phyloP scores from a whole-genome alignment of 352 stramenopile genomes.

The Pythium sp. region DNA sequence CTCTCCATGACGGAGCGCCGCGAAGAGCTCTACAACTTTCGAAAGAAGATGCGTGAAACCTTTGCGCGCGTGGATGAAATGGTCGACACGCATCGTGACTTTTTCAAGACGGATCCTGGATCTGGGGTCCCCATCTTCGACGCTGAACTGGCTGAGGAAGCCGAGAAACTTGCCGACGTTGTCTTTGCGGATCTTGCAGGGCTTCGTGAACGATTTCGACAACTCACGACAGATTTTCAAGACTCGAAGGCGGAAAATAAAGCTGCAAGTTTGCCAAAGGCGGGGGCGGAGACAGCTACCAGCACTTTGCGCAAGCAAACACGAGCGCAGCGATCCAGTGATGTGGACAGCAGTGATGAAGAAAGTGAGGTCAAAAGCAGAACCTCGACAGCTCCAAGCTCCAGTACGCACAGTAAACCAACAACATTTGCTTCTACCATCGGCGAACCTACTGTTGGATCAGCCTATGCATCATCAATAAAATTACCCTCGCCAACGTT shows the following conservation, averaged over 20 bases:
- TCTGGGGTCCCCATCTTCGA: conserved; percentile 36
- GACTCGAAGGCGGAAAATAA: neutral
- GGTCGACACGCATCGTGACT: conserved; percentile 54
- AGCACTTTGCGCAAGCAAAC: neutral
- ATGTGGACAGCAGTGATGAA: neutral
- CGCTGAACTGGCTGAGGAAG: conserved; percentile 22
- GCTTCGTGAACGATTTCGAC: conserved; percentile 38
- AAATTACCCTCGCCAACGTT: neutral
- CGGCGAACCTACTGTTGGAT: neutral
- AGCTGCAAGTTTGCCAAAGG: neutral
- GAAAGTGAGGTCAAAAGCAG: neutral
- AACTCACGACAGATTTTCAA: conserved; percentile 28
- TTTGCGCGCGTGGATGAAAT: conserved; percentile 64
- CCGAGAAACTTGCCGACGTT: conserved; percentile 28
- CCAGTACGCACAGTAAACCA: neutral
- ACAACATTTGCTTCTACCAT: neutral
- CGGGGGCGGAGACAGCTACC: neutral
- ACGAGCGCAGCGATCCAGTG: neutral
- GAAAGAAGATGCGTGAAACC: conserved; percentile 54
- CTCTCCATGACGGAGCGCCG: conserved; percentile 25
- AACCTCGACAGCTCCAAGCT: neutral
- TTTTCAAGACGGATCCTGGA: conserved; percentile 52
- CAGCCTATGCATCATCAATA: neutral
- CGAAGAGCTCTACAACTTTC: conserved; percentile 60
- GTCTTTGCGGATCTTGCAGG: conserved; percentile 44